These are phyloP conservation scores for Heliamphora exappendiculata DNA, from an alignment of 148 eudicot species.

Conservation along the genomic window DNA sequence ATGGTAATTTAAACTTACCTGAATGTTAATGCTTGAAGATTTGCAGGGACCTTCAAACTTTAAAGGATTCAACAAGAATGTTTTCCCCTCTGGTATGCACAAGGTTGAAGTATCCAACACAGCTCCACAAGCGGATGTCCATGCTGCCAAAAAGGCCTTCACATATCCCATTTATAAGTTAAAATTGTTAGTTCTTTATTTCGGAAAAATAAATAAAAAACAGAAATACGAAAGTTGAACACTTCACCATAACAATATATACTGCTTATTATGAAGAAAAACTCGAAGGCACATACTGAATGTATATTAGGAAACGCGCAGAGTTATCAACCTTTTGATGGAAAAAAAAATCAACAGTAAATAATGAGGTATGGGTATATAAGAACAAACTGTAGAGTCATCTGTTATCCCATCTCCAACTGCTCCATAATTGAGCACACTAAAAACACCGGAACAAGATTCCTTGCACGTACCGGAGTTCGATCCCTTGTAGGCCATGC, in stretches of 20 bases:
- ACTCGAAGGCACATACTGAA: too few species aligned
- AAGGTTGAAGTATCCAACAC: background rate
- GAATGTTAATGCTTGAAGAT: constrained; percentile 17
- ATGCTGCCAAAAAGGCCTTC: constrained; percentile 34
- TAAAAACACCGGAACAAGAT: background rate
- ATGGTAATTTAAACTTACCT: constrained; percentile 14
- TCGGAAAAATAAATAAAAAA: too few species aligned
- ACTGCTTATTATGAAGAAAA: too few species aligned
- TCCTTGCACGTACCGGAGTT: constrained; percentile 3
- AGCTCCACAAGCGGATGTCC: constrained; percentile 28
- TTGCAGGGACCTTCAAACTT: constrained; percentile 39
- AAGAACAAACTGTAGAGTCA: constrained; percentile 18
- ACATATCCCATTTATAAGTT: too few species aligned
- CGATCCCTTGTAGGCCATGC: background rate
- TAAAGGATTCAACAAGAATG: constrained; percentile 21
- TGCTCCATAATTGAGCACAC: constrained; percentile 23
- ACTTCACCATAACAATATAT: too few species aligned
- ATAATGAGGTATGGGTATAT: background rate
- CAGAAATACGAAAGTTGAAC: background rate
- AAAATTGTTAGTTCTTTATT: background rate
- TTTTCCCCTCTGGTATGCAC: constrained; percentile 15
- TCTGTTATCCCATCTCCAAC: constrained; percentile 27
- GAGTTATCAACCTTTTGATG: too few species aligned
- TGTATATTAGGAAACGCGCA: too few species aligned
- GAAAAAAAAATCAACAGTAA: too few species aligned